A percentile compares a stretch with the other conserved stretches of the same genome.
phyloP scores from a whole-genome alignment of 2,329 filamentous ascomycete genomes.

The Claviceps fusiformis region DNA sequence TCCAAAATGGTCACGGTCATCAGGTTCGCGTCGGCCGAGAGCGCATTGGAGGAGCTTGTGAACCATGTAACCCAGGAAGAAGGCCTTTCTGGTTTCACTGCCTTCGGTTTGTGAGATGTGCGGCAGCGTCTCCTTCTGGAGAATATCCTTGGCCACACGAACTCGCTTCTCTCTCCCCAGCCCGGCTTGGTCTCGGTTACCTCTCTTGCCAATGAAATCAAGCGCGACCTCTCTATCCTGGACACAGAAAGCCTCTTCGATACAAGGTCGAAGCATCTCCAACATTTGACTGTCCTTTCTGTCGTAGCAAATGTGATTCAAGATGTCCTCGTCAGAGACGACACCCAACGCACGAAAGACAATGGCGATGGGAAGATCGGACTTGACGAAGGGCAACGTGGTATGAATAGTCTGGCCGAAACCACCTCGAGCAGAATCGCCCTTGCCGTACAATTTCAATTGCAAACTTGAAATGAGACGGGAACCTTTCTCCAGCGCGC shows the following conservation, averaged over 20 bases:
- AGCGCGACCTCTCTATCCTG: constrained; percentile 90
- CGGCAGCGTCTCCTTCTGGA: constrained; percentile 92
- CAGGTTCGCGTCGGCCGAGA: constrained; percentile 80
- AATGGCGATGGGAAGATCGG: constrained; percentile 83
- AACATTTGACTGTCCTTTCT: constrained; percentile 92
- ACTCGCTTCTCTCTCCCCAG: constrained; percentile 78
- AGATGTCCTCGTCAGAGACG: constrained; percentile 93
- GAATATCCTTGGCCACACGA: constrained; percentile 80
- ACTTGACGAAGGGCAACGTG: constrained; percentile 85
- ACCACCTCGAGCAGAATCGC: constrained; percentile 60
- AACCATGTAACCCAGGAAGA: constrained; percentile 98
- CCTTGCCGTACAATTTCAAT: constrained; percentile 80
- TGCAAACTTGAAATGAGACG: constrained; percentile 85
- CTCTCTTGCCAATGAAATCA: constrained; percentile 91
- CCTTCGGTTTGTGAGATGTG: constrained; percentile 94
- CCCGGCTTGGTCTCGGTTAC: constrained; percentile 44
- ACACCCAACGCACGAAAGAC: constrained; percentile 93
- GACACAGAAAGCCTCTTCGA: constrained; percentile 92
- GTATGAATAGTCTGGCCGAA: constrained; percentile 83
- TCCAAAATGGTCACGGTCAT: constrained; percentile 97
- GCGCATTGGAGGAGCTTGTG: constrained; percentile 90
- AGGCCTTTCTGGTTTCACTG: constrained; percentile 90
- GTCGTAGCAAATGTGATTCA: constrained; percentile 96
- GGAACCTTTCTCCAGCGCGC: constrained; percentile 90
- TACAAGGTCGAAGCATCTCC: constrained; percentile 92